Evolutionary conservation across 805 yeast genomes (phyloP), one percentile per base, ranked within the genome.

Genomic region (Zygosaccharomyces kombuchaensis): DNA sequence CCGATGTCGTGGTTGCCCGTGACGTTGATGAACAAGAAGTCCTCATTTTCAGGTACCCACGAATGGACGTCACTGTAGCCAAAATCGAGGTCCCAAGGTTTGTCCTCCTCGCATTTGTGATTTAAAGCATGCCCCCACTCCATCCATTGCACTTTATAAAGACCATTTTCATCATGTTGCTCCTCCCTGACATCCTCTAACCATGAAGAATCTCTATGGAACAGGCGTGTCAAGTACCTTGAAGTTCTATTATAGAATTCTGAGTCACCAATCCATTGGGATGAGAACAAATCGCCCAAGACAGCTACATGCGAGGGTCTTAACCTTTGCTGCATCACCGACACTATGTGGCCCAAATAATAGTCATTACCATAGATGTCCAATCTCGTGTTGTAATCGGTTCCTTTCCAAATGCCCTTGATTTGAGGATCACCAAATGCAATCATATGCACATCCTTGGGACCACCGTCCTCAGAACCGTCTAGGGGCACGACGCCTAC

Each of bases 1-100:
- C 99, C 99, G 39, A 91, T 81, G 63, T 93, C 99, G 63, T 93
- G 99, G 63, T 93, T 93, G 1, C 99, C 99, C 1, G 95, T 82
- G 38, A 93, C 70, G 62, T 93, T 93, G 50, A 88, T 76, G 59
- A 91, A 79, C 30, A 86, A 66, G 9, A 87, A 90, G 47, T 78
- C 79, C 29, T 75, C 72, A 19, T 66, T 56, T 16, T 66, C 63
- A 22, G 74, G 58, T 31, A 73, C 70, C 95, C 95, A 86, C 56
- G 82, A 84, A 52, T 79, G 77, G 5, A 82, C 77, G 61, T 84
- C 79, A 39, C 68, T 64, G 58, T 76, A 82, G 7, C 79, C 86
- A 53, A 70, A 78, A 13, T 63, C 59, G 41, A 70, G 68, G 9
- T 74, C 55, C 25, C 59, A 46, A 0, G 69, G 56, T 3, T 51